Percentiles rank a stretch among this genome's conserved stretches.
These are phyloP conservation scores for Aspergillus sp. DNA, from an alignment of 2,329 filamentous ascomycete species.

Conservation along the genomic window DNA sequence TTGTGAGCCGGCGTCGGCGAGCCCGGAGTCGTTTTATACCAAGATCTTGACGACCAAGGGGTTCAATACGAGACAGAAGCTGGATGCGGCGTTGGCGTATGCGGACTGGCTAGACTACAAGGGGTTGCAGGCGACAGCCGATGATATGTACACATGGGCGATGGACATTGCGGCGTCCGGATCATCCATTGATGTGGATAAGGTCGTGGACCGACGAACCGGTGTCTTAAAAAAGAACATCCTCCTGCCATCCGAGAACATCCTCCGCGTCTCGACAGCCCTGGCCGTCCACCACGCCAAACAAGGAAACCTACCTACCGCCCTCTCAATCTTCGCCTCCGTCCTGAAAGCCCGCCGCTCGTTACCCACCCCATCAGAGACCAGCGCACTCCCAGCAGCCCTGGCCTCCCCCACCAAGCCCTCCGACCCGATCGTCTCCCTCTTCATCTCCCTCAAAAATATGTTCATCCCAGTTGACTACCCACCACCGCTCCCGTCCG, in stretches of 20 bases:
- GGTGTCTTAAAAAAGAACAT: constrained; percentile 54
- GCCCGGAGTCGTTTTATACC: constrained; percentile 70
- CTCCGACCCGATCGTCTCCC: constrained; percentile 21
- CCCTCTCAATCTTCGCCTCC: constrained; percentile 78
- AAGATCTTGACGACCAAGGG: constrained; percentile 73
- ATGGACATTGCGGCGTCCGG: constrained; percentile 63
- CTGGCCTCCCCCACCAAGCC: constrained; percentile 15
- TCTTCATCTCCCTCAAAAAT: constrained; percentile 35
- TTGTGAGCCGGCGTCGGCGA: constrained; percentile 59
- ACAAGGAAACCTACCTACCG: constrained; percentile 55
- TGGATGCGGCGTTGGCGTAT: constrained; percentile 75
- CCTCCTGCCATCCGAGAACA: constrained; percentile 57
- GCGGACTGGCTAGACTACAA: constrained; percentile 81
- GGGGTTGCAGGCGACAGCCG: constrained; percentile 54
- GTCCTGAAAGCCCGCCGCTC: constrained; percentile 67
- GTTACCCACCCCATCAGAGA: constrained; percentile 35
- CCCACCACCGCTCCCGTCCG: constrained; percentile 62
- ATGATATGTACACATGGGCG: constrained; percentile 66
- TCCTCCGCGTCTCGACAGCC: constrained; percentile 66
- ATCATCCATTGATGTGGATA: constrained; percentile 36
- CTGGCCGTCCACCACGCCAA: constrained; percentile 71
- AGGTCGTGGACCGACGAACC: constrained; percentile 54
- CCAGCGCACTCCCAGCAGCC: constrained; percentile 13
- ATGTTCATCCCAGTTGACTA: constrained; percentile 52
- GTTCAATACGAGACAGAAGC: constrained; percentile 66